A percentile compares a stretch with the other conserved stretches of the same genome.
These are phyloP conservation scores for Fusarium heterosporum DNA, from an alignment of 2,329 filamentous ascomycete species.

Conservation along the genomic window DNA sequence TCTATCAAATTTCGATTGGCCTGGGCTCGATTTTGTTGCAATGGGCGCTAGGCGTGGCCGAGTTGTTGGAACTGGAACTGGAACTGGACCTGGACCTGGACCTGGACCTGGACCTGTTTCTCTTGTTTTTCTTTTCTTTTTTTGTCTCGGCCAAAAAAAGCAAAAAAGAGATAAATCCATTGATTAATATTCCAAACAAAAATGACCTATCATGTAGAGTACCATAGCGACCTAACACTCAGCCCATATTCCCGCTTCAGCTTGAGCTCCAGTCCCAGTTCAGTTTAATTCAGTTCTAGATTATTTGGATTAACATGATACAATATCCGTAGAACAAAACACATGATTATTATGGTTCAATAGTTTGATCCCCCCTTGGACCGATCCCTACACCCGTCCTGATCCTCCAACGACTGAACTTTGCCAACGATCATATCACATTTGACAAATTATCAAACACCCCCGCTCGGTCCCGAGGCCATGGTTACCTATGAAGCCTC, in stretches of 20 bases:
- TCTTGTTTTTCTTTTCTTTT: too few species aligned
- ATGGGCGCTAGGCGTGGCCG: constrained; percentile 28
- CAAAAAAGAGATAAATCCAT: constrained; percentile 17
- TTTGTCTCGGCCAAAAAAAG: constrained; percentile 23
- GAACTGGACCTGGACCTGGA: constrained; percentile 6
- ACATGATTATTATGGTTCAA: constrained; percentile 10
- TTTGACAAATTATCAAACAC: constrained; percentile 3
- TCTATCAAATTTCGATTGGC: constrained; percentile 5
- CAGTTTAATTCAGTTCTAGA: neutral
- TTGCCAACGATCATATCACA: constrained; percentile 4
- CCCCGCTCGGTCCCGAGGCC: constrained; percentile 16
- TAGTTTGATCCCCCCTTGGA: constrained; percentile 4
- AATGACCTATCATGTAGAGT: constrained; percentile 33
- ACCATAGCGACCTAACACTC: constrained; percentile 10
- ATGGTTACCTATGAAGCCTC: constrained; percentile 9
- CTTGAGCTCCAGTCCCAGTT: constrained; percentile 13
- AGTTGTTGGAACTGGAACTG: constrained; percentile 6
- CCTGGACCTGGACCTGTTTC: constrained; percentile 9
- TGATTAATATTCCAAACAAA: constrained; percentile 35
- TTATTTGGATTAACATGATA: constrained; percentile 1
- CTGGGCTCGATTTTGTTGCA: neutral
- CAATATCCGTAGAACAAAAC: neutral
- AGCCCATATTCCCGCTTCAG: constrained; percentile 20
- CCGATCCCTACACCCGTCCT: neutral
- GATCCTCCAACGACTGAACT: neutral